Base-by-base conservation (phyloP, 345 rosid species). In the Gynandropsis gynandra region DNA sequence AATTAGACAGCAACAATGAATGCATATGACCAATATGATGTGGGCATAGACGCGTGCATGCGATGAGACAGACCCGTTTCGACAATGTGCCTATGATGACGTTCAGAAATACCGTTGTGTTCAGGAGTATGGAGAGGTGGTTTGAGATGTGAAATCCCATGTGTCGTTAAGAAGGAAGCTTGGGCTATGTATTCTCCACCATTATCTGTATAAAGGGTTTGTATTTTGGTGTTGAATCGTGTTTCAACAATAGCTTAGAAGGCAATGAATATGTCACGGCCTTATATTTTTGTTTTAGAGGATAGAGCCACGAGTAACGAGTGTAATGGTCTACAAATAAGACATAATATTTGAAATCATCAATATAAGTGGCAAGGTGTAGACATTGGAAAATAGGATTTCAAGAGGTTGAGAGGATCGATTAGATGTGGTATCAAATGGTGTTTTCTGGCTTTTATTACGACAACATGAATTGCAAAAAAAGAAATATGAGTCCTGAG, bases 41-140 rank as follows among this genome's bases (percentile, higher is more conserved):
- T 1, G 1, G 54, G 54, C 0, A 46, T 1, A 2, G 10, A 19
- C 6, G 63, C 45, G 8, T 58, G 19, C 14, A 15, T 8, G 1
- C 42, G 6, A 0, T 42, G 1, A 4, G 50, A 12, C 1, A 55
- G 8, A 5, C 48, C 37, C 5, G 50, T 50, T 3, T 50, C 55
- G 1, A 50, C 29, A 6, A 50, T 11, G 4, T 50, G 55, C 0
- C 29, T 9, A 10, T 58, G 52, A 12, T 19, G 40, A 0, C 44
- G 12, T 11, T 57, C 38, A 2, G 52, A 37, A 3, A 44, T 4
- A 1, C 62, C 62, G 33, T 57, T 57, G 8, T 57, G 44, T 8
- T 57, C 27, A 0, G 53, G 43, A 8, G 42, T 50, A 15, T 47
- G 37, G 7, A 17, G 37, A 13, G 52, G 52, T 0, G 37, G 8